These are phyloP conservation scores for Brassica rapa DNA, from an alignment of 345 rosid genomes.

Conservation along the genomic window DNA sequence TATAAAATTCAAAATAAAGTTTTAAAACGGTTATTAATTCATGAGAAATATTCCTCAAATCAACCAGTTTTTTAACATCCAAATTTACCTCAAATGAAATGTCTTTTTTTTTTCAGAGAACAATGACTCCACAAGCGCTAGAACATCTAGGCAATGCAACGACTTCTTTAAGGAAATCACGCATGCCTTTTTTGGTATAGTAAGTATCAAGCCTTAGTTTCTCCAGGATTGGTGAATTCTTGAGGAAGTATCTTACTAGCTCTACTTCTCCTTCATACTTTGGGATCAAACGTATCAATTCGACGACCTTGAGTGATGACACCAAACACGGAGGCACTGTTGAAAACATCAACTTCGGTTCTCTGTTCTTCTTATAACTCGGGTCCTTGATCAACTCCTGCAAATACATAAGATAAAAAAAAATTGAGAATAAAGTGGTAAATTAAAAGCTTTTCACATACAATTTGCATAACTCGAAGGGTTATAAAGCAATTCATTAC, in stretches of 20 bases:
- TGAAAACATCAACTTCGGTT: not conserved
- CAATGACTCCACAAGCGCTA: constrained; percentile 6
- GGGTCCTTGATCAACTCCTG: not conserved
- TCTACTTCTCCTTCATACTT: not conserved
- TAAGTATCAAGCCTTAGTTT: not conserved
- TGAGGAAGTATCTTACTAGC: constrained; percentile 6
- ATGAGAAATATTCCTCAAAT: not conserved
- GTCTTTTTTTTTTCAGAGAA: not conserved
- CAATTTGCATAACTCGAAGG: not conserved
- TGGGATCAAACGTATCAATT: not conserved
- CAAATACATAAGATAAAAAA: not conserved
- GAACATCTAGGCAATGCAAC: constrained; percentile 14
- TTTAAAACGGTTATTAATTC: not conserved
- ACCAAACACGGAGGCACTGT: not conserved
- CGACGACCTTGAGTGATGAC: constrained; percentile 18
- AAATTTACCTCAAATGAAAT: not conserved
- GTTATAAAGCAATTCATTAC: not conserved
- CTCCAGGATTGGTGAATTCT: constrained; percentile 12
- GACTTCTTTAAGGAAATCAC: constrained; percentile 62
- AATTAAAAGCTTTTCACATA: not conserved
- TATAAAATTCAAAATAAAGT: not conserved
- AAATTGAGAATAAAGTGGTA: not conserved
- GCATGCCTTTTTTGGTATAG: constrained; percentile 48
- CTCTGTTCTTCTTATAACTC: not conserved
- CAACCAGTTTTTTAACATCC: not conserved